Evolutionary conservation across 1,139 yeast species (phyloP).

Genomic region (Candida buenavistaensis): DNA sequence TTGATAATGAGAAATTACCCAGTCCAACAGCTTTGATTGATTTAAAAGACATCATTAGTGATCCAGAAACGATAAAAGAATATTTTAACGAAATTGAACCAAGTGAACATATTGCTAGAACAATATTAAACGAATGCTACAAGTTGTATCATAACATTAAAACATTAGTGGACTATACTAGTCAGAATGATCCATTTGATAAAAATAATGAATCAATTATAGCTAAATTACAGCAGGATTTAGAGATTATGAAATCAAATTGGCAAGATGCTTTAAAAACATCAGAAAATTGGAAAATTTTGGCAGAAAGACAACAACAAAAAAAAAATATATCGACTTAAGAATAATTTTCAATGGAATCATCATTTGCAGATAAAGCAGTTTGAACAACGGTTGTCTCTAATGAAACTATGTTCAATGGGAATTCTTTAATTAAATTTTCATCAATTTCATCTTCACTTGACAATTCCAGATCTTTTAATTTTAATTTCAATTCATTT

Average conservation of each 20-base stretch:
- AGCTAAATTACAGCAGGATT: slow-evolving; percentile 34
- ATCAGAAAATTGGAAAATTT: slow-evolving; percentile 48
- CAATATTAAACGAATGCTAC: slow-evolving; percentile 32
- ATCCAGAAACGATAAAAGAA: slow-evolving; percentile 20
- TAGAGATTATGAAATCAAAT: slow-evolving; percentile 36
- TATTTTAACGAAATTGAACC: slow-evolving; percentile 37
- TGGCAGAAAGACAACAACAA: slow-evolving; percentile 7
- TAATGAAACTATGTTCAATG: slow-evolving; percentile 29
- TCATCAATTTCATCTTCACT: slow-evolving; percentile 9
- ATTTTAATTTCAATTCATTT: slow-evolving; percentile 19
- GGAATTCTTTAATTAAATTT: slow-evolving; percentile 32
- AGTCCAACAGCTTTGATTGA: slow-evolving; percentile 39
- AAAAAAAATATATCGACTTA: slow-evolving; percentile 3
- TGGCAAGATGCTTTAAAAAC: slow-evolving; percentile 49
- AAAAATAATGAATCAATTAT: slow-evolving; percentile 15
- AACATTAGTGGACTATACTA: slow-evolving; percentile 7
- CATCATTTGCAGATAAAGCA: slow-evolving; percentile 1
- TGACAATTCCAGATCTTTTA: slow-evolving; percentile 14
- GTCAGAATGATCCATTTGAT: slow-evolving; percentile 5
- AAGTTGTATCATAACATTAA: slow-evolving; percentile 29
- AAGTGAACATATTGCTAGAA: slow-evolving; percentile 37
- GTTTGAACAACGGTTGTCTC: slow-evolving; percentile 30
- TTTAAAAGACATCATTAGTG: slow-evolving; percentile 20
- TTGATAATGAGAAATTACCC: slow-evolving; percentile 19
- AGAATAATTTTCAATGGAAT: background rate